Base-by-base conservation (phyloP, 192 early-diverging fungal species). In the Chytriomyces hyalinus region DNA sequence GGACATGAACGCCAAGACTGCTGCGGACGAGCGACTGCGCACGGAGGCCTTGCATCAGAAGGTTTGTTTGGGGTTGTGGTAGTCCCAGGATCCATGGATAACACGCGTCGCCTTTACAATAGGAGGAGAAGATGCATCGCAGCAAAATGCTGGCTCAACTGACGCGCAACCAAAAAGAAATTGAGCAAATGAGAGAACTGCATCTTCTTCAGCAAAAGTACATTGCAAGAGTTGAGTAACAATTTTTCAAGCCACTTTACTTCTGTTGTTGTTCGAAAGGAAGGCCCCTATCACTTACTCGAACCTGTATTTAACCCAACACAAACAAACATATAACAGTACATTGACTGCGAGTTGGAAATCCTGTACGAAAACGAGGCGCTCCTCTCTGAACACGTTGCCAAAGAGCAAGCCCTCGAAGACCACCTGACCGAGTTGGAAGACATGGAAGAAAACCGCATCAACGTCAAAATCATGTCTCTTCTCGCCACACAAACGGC, bases 111-210 rank as follows among this genome's bases (percentile, higher is more conserved):
- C 36, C 13, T 15, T 11, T 11, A 67, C 36, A 10, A 26, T 22
- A 78, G 77, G 77, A 78, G 45, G 61, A 59, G 15, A 70, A 70
- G 24, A 68, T 65, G 17, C 69, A 71, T 48, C 69, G 72, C 69
- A 62, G 69, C 62, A 70, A 65, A 20, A 62, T 78, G 17, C 59
- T 78, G 15, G 59, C 68, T 24, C 69, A 72, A 36, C 61, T 78
- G 47, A 63, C 72, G 10, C 22, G 60, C 11, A 78, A 78, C 50
- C 64, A 66, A 26, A 78, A 78, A 46, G 77, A 78, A 49, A 78
- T 78, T 78, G 77, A 78, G 69, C 77, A 78, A 46, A 61, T 78
- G 57, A 60, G 77, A 57, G 77, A 78, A 50, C 24, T 78, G 22
- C 77, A 78, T 49, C 77, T 78, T 15, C 45, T 78, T 7, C 69